phyloP scores from a whole-genome alignment of 495 filamentous ascomycete species.

The Xylaria grammica region DNA sequence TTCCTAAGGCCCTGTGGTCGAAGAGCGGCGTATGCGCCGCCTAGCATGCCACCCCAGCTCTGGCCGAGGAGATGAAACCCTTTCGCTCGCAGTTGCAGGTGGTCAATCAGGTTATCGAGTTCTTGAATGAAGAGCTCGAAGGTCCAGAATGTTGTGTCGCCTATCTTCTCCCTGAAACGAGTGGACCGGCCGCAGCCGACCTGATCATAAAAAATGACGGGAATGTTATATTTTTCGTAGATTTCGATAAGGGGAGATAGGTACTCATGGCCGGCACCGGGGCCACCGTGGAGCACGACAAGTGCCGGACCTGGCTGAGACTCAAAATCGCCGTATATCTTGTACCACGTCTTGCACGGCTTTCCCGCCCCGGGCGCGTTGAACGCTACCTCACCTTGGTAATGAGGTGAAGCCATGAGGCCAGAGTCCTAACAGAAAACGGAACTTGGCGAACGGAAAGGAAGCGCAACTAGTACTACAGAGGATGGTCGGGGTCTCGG shows the following conservation, averaged over 20 bases:
- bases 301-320: conserved; percentile 17
- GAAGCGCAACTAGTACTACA: too few species aligned
- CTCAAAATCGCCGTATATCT: conserved; percentile 42
- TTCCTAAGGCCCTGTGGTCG: conserved; percentile 48
- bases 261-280: conserved; percentile 53
- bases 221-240: conserved; percentile 40
- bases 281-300: conserved; percentile 50
- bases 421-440: too few species aligned
- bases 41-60: conserved; percentile 61
- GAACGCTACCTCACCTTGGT: conserved; percentile 40
- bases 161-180: conserved; percentile 46
- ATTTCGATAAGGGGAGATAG: conserved; percentile 48
- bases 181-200: conserved; percentile 58
- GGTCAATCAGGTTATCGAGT: conserved; percentile 55
- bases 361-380: conserved; percentile 41
- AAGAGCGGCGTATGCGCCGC: conserved; percentile 35
- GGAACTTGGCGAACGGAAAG: too few species aligned
- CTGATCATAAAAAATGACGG: conserved; percentile 63
- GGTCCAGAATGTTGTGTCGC: conserved; percentile 43
- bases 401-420: conserved; percentile 16
- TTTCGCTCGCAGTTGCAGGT: conserved; percentile 42
- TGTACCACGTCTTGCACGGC: conserved; percentile 54
- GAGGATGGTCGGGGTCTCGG: too few species aligned
- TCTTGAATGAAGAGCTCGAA: conserved; percentile 58
- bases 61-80: conserved; percentile 56